Evolutionary conservation across 1,284 basidiomycete genomes (phyloP).

Genomic region (Spongispora temasekensis): DNA sequence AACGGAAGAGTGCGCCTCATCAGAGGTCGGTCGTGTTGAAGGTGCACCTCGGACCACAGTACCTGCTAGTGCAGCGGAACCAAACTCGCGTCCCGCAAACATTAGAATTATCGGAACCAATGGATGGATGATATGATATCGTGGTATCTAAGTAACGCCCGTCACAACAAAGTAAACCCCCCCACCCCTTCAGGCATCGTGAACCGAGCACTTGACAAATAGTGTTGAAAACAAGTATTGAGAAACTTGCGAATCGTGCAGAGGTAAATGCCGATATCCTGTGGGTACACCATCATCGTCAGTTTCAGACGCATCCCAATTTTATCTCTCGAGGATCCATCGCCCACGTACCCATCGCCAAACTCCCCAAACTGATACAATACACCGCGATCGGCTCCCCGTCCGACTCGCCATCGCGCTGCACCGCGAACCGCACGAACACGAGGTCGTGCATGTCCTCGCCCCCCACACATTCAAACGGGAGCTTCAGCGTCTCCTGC

Average conservation of each 20-base stretch:
- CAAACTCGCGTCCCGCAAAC: too few relatives aligned
- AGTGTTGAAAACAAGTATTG: constrained; percentile 89
- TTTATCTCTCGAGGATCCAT: too few relatives aligned
- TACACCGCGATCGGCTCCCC: constrained; percentile 72
- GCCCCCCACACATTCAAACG: constrained; percentile 68
- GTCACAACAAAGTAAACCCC: too few relatives aligned
- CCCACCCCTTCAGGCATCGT: constrained; percentile 5
- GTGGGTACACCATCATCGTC: constrained; percentile 8
- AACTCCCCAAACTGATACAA: constrained; percentile 65
- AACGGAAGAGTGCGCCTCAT: too few relatives aligned
- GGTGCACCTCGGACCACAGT: too few relatives aligned
- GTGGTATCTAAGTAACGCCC: too few relatives aligned
- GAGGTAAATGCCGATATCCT: constrained; percentile 87
- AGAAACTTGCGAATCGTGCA: constrained; percentile 80
- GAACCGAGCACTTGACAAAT: constrained; percentile 56
- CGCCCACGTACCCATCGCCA: constrained; percentile 63
- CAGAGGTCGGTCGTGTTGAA: too few relatives aligned
- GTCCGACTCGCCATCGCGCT: constrained; percentile 60
- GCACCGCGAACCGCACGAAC: constrained; percentile 79
- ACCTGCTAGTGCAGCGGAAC: too few relatives aligned
- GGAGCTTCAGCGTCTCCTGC: constrained; percentile 71
- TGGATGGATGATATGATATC: too few relatives aligned
- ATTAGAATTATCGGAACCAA: too few relatives aligned
- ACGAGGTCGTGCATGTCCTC: constrained; percentile 75
- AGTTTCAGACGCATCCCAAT: background rate